Evolutionary conservation across 2,329 filamentous ascomycete genomes (phyloP).

Genomic region (Tolypocladium paradoxum): DNA sequence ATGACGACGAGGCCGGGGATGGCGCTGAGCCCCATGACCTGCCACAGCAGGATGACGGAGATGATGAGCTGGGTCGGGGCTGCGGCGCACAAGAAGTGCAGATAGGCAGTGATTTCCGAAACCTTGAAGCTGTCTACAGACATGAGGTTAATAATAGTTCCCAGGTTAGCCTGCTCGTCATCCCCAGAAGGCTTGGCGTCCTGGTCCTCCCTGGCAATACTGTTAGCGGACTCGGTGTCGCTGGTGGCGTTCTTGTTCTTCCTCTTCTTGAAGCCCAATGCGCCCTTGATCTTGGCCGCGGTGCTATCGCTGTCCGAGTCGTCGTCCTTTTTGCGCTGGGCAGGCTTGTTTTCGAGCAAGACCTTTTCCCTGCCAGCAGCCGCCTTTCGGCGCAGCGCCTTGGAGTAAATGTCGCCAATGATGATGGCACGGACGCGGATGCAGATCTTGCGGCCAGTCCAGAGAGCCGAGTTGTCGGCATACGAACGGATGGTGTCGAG

Average conservation of each 20-base stretch:
- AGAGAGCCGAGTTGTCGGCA: constrained; percentile 76
- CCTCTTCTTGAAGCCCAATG: constrained; percentile 52
- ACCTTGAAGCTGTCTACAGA: constrained; percentile 99
- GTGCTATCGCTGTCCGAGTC: constrained; percentile 25
- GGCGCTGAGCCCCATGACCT: constrained; percentile 83
- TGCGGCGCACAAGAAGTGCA: constrained; percentile 90
- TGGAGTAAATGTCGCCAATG: constrained; percentile 94
- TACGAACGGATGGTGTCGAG: constrained; percentile 74
- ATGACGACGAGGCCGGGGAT: constrained; percentile 90
- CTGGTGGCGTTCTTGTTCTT: constrained; percentile 31
- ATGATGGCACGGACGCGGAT: constrained; percentile 90
- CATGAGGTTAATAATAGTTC: constrained; percentile 99
- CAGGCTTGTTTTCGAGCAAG: constrained; percentile 43
- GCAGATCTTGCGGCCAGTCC: constrained; percentile 89
- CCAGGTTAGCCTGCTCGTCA: constrained; percentile 77
- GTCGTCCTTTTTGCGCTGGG: constrained; percentile 25
- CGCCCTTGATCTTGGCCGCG: constrained; percentile 39
- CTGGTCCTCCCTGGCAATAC: constrained; percentile 22
- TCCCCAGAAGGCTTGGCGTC: constrained; percentile 23
- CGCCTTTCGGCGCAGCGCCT: constrained; percentile 84
- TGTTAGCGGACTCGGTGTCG: constrained; percentile 22
- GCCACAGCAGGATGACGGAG: constrained; percentile 72
- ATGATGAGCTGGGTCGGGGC: constrained; percentile 82
- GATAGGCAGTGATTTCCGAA: constrained; percentile 83
- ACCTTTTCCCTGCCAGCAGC: constrained; percentile 66